These are phyloP conservation scores for Phlebiopsis gigantea DNA, from an alignment of 768 basidiomycete species.

Conservation along the genomic window DNA sequence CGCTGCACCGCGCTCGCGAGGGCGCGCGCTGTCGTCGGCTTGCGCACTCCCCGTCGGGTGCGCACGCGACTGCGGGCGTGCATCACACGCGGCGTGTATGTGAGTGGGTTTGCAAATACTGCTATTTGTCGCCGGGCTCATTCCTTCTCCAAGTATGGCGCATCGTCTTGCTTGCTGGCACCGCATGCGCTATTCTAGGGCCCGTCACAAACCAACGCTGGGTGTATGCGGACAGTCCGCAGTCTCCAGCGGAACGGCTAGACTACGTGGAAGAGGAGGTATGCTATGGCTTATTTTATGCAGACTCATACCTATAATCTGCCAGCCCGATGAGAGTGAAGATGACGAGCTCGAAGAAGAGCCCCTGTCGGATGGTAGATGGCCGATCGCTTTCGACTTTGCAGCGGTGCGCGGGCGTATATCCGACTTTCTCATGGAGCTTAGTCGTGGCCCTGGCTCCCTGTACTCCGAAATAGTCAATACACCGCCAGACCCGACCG, in stretches of 20 bases:
- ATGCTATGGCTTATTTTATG: neutral
- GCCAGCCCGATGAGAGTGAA: neutral
- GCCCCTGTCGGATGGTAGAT: neutral
- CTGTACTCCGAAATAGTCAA: constrained; percentile 21
- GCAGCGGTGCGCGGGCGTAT: constrained; percentile 17
- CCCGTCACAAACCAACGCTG: neutral
- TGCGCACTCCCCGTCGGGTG: too few relatives aligned
- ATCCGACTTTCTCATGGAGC: constrained; percentile 19
- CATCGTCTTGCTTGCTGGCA: neutral
- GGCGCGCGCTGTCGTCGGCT: too few relatives aligned
- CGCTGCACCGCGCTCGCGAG: neutral
- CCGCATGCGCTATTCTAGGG: neutral
- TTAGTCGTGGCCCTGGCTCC: constrained; percentile 21
- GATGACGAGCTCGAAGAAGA: neutral
- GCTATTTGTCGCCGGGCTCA: neutral
- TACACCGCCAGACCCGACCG: constrained; percentile 13
- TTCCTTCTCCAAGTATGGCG: too few relatives aligned
- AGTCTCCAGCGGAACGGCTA: neutral
- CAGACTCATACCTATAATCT: neutral
- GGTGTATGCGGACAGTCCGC: neutral
- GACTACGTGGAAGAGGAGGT: neutral
- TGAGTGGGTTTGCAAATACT: neutral
- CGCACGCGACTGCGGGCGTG: neutral
- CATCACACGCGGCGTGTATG: neutral
- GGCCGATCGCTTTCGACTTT: constrained; percentile 7